Conservation (phyloP, 352 stramenopile species). For the Globisporangium orthogonon region DNA sequence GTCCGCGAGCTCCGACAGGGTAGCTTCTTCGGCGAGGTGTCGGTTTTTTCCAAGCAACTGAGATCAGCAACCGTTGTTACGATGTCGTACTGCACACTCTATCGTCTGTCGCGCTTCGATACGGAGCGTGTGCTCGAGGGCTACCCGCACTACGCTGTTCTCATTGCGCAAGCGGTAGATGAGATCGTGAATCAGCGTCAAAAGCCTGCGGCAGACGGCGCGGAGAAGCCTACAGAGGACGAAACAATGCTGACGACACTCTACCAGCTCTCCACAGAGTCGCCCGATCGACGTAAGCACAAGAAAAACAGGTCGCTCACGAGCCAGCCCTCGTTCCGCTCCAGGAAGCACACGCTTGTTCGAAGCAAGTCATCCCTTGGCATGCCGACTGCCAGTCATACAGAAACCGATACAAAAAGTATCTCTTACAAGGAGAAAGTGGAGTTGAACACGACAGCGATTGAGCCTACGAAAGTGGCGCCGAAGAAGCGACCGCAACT, state of each 20-base stretch:
- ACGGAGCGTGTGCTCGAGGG: conserved; percentile 42
- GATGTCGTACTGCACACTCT: conserved; percentile 54
- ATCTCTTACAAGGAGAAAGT: not conserved
- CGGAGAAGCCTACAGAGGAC: not conserved
- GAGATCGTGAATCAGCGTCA: conserved; percentile 23
- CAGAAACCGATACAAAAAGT: not conserved
- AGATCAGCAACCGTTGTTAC: conserved; percentile 51
- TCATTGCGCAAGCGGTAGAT: conserved; percentile 23
- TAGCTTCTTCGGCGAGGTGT: conserved; percentile 63
- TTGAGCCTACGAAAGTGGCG: not conserved
- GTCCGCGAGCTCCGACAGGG: conserved; percentile 66
- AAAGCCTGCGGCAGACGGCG: too few species aligned
- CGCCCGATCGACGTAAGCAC: not conserved
- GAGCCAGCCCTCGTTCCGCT: not conserved
- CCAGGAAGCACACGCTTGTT: not conserved
- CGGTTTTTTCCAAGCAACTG: conserved; percentile 47
- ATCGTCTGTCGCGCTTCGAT: conserved; percentile 56
- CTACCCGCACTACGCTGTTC: conserved; percentile 30
- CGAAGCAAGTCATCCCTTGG: not conserved
- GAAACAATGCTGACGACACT: not conserved
- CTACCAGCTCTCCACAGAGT: not conserved
- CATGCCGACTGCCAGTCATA: not conserved
- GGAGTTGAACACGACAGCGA: not conserved
- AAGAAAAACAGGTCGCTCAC: not conserved
- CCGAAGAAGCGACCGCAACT: not conserved